These are phyloP conservation scores for Hymenotorrendiella dingleyae DNA, from an alignment of 2,329 filamentous ascomycete species.

Conservation along the genomic window DNA sequence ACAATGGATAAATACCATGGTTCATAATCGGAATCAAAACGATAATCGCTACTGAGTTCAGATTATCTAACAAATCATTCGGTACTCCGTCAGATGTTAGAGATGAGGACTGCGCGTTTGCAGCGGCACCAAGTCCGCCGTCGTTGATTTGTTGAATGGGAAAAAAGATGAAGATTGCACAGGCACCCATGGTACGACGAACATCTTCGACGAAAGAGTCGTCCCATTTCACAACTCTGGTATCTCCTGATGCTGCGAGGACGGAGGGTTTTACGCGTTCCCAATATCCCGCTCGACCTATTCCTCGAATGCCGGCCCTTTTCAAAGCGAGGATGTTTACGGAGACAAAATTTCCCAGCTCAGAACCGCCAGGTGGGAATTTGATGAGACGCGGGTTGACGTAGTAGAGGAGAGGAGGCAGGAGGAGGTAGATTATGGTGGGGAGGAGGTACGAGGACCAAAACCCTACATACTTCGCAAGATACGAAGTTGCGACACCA, in stretches of 20 bases:
- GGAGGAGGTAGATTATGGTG: constrained; percentile 56
- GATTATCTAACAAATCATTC: constrained; percentile 70
- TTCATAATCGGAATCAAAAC: constrained; percentile 69
- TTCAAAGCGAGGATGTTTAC: constrained; percentile 56
- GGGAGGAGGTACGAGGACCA: constrained; percentile 66
- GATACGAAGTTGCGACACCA: constrained; percentile 37
- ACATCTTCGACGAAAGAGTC: constrained; percentile 77
- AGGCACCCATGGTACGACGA: constrained; percentile 59
- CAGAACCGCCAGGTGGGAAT: constrained; percentile 63
- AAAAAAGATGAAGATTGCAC: constrained; percentile 56
- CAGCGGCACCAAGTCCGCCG: constrained; percentile 69
- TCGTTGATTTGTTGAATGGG: constrained; percentile 34
- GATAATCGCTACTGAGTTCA: constrained; percentile 71
- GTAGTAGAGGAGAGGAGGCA: constrained; percentile 53
- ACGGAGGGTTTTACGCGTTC: constrained; percentile 60
- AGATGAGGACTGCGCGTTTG: constrained; percentile 71
- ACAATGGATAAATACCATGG: constrained; percentile 56
- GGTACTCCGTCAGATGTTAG: constrained; percentile 63
- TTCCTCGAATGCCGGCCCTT: constrained; percentile 54
- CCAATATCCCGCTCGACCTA: constrained; percentile 46
- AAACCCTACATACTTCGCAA: constrained; percentile 44
- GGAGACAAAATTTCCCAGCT: constrained; percentile 58
- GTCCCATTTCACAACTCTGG: constrained; percentile 58
- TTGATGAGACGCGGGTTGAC: constrained; percentile 56
- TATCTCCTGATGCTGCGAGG: constrained; percentile 39